A percentile compares a stretch with the other conserved stretches of the same genome.
phyloP scores from a whole-genome alignment of 148 eudicot species.

The Persicaria maculosa region DNA sequence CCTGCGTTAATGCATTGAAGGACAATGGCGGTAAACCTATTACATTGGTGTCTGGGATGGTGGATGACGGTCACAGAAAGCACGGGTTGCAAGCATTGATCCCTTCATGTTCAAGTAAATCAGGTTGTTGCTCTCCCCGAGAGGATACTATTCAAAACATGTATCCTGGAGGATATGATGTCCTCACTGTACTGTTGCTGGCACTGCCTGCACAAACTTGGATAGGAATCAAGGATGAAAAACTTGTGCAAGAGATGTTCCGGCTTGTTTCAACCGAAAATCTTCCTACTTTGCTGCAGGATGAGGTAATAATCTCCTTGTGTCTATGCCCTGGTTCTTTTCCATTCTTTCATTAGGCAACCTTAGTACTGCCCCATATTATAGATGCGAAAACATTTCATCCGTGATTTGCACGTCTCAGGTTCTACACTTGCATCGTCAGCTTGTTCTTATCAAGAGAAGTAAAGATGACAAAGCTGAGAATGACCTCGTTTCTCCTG shows the following conservation, averaged over 20 bases:
- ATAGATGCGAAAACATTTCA: neutral
- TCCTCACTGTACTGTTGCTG: conserved; percentile 30
- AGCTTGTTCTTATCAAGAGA: conserved; percentile 29
- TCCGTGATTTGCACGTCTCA: neutral
- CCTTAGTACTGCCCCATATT: neutral
- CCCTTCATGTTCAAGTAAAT: conserved; percentile 25
- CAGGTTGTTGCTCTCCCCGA: conserved; percentile 13
- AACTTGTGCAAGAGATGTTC: conserved; percentile 22
- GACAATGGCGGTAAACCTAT: conserved; percentile 17
- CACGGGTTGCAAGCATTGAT: conserved; percentile 27
- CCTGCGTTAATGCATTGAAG: conserved; percentile 14
- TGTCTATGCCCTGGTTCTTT: neutral
- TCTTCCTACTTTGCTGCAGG: conserved; percentile 31
- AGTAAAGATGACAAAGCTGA: conserved; percentile 12
- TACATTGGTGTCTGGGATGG: conserved; percentile 26
- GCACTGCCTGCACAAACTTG: conserved; percentile 43
- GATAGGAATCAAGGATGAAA: conserved; percentile 25
- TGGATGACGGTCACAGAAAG: conserved; percentile 16
- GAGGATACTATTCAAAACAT: conserved; percentile 12
- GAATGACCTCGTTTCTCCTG: neutral
- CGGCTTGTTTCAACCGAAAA: conserved; percentile 21
- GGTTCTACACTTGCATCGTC: conserved; percentile 36
- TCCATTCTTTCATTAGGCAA: neutral
- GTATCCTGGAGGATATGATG: conserved; percentile 28
- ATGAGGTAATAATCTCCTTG: conserved; percentile 28